phyloP scores from a whole-genome alignment of 1,139 yeast species.

The Candida buenavistaensis region DNA sequence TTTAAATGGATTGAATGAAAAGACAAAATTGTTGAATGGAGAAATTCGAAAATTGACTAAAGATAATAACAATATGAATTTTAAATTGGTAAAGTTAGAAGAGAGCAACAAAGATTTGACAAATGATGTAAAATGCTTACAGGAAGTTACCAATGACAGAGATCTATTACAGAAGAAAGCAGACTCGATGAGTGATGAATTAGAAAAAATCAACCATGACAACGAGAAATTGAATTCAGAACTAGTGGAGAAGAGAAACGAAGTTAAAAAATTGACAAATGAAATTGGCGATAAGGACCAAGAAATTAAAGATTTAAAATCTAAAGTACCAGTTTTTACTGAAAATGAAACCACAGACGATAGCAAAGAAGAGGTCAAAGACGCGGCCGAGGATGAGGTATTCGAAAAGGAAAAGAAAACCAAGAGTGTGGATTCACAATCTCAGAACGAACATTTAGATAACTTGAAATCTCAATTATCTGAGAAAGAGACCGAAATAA shows the following conservation, averaged over 20 bases:
- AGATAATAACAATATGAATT: conserved; percentile 25
- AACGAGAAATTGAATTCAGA: conserved; percentile 15
- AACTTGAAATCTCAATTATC: conserved; percentile 4
- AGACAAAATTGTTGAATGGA: conserved; percentile 55
- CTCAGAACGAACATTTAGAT: too few species aligned
- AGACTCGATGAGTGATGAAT: conserved; percentile 3
- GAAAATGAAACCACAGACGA: conserved; percentile 3
- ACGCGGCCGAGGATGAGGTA: conserved; percentile 14
- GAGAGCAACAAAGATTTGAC: conserved; percentile 21
- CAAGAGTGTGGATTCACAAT: too few species aligned
- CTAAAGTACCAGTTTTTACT: conserved; percentile 1
- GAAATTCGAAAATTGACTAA: conserved; percentile 42
- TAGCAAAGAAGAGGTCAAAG: conserved; percentile 15
- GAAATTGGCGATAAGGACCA: conserved; percentile 6
- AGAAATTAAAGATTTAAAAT: conserved; percentile 7
- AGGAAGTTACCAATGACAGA: conserved; percentile 13
- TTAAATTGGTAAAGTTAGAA: conserved; percentile 16
- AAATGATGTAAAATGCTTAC: conserved; percentile 9
- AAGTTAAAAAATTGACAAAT: conserved; percentile 16
- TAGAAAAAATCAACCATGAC: conserved; percentile 12
- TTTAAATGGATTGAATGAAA: conserved; percentile 61
- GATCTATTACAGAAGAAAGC: conserved; percentile 13
- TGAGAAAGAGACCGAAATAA: conserved; percentile 16
- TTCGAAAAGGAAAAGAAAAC: too few species aligned
- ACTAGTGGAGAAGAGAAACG: conserved; percentile 16